Evolutionary conservation across 805 yeast genomes (phyloP).

Genomic region (Yamadazyma ubonensis): DNA sequence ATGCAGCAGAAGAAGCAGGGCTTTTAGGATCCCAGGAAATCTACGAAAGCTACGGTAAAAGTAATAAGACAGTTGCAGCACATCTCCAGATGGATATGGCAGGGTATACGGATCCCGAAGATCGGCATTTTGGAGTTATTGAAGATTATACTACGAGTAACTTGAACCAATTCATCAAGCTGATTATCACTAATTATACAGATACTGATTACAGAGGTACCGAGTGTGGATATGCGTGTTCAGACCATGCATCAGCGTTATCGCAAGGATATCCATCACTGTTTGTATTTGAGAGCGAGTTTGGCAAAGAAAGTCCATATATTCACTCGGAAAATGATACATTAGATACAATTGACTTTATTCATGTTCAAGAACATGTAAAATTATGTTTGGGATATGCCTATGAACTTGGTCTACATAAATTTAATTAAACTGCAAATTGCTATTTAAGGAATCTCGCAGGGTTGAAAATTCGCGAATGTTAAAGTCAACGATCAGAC

Average conservation of each 20-base stretch:
- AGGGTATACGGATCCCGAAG: constrained; percentile 61
- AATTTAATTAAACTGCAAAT: too few relatives aligned
- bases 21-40: constrained; percentile 82
- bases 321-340: constrained; percentile 83
- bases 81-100: constrained; percentile 97
- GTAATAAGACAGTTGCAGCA: constrained; percentile 58
- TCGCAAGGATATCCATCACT: constrained; percentile 82
- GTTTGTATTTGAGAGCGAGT: constrained; percentile 75
- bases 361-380: constrained; percentile 77
- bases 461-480: too few relatives aligned
- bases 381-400: constrained; percentile 74
- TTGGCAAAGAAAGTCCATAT: constrained; percentile 60
- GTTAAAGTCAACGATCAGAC: too few relatives aligned
- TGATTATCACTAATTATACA: constrained; percentile 61
- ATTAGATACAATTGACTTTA: constrained; percentile 72
- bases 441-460: too few relatives aligned
- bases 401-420: constrained; percentile 69
- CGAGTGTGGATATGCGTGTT: constrained; percentile 86
- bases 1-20: constrained; percentile 94
- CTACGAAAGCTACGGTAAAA: constrained; percentile 51
- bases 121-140: constrained; percentile 71
- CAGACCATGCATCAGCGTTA: constrained; percentile 87
- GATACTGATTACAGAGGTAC: constrained; percentile 71
- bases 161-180: constrained; percentile 61
- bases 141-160: constrained; percentile 60